Base-by-base conservation (phyloP, 306 rosid species). In the Pterocarpus macrocarpus region DNA sequence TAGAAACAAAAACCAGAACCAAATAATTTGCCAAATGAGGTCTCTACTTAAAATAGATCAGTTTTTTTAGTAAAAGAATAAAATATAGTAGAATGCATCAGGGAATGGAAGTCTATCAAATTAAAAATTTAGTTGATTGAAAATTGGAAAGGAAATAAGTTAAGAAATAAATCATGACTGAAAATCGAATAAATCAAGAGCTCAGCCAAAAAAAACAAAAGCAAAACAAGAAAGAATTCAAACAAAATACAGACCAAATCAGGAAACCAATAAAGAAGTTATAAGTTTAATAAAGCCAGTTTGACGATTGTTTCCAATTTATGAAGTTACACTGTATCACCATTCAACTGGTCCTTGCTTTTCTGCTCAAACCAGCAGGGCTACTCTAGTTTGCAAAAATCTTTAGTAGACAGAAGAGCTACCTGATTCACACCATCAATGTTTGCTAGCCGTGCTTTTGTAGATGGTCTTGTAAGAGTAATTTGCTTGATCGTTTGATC, bases 391-490 rank as follows among this genome's bases (percentile, higher is more conserved):
- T 78, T 56, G 52, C 80, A 58, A 68, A 30, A 33, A 75, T 62
- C 58, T 79, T 69, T 30, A 64, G 30, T 64, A 49, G 17, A 64
- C 10, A 38, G 10, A 75, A 78, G 81, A 64, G 45, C 71, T 89
- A 92, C 98, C 97, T 94, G 98, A 91, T 92, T 90, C 80, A 94
- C 94, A 28, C 98, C 98, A 76, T 94, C 97, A 62, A 94, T 91
- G 82, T 89, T 88, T 36, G 98, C 96, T 45, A 94, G 87, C 86
- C 98, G 85, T 78, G 97, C 96, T 87, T 87, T 88, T 83, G 98
- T 86, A 55, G 98, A 94, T 59, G 98, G 98, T 79, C 98, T 91
- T 50, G 82, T 75, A 82, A 94, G 81, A 38, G 94, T 88, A 89
- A 94, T 89, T 85, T 82, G 88, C 88, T 69, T 88, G 8, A 92